Conservation (phyloP, 2,329 filamentous ascomycete species). For the Phyllosticta citrichinensis region DNA sequence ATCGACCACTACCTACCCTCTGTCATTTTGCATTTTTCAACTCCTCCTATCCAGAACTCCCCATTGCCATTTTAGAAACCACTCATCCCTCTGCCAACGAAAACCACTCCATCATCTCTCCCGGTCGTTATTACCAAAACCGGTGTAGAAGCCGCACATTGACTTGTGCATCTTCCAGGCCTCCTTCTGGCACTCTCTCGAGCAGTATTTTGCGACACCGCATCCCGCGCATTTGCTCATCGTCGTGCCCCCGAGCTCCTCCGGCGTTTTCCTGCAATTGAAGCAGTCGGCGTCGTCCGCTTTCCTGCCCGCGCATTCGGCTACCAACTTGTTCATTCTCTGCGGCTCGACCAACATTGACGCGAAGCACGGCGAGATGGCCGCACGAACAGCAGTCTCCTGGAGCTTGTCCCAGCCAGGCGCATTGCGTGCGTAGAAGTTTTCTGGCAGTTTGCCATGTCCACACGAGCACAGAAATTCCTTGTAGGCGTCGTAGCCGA, state of each 20-base stretch:
- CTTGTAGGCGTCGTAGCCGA: slow-evolving; percentile 16
- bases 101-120: too few species aligned
- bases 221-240: slow-evolving; percentile 41
- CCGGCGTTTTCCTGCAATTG: slow-evolving; percentile 12
- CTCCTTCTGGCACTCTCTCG: slow-evolving; percentile 41
- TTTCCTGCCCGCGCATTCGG: slow-evolving; percentile 10
- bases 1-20: too few species aligned
- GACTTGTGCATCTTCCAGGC: slow-evolving; percentile 45
- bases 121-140: too few species aligned
- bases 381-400: slow-evolving; percentile 20
- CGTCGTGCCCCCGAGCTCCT: slow-evolving; percentile 14
- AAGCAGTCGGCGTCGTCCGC: slow-evolving; percentile 2
- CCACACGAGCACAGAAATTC: slow-evolving; percentile 26
- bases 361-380: slow-evolving; percentile 24
- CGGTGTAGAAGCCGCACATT: slow-evolving; percentile 12
- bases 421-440: slow-evolving; percentile 12
- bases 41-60: too few species aligned
- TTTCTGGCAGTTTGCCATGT: slow-evolving; percentile 17
- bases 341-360: slow-evolving; percentile 19
- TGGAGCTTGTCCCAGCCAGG: slow-evolving; percentile 16
- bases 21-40: too few species aligned
- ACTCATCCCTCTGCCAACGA: too few species aligned
- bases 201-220: slow-evolving; percentile 40
- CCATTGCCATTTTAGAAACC: too few species aligned
- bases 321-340: slow-evolving; percentile 5